Base-by-base conservation (phyloP, 2,329 filamentous ascomycete genomes). In the Huntiella savannae region DNA sequence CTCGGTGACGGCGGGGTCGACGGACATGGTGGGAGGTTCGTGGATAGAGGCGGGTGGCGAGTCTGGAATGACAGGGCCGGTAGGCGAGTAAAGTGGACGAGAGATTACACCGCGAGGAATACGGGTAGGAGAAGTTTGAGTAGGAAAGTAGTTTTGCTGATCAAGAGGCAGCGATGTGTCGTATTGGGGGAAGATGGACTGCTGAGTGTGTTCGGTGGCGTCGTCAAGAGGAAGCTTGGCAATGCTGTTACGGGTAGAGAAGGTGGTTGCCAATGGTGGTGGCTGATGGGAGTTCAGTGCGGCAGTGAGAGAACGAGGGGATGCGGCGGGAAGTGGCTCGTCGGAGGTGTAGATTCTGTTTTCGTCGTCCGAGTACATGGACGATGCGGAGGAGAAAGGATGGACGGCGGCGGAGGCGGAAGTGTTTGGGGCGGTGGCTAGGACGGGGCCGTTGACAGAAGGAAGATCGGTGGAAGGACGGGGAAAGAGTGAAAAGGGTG, bases 181-280 rank as follows among this genome's bases (percentile, higher is more conserved):
- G 56, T 85, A 86, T 28, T 71, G 69, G 5, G 82, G 82, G 54
- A 87, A 87, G 54, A 87, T 85, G 17, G 81, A 86, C 32, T 73
- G 70, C 54, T 82, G 68, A 0, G 69, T 63, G 55, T 53, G 4
- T 55, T 49, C 11, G 15, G 50, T 40, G 1, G 57, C 40, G 19
- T 64, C 62, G 19, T 55, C 56, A 3, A 69, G 54, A 12, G 70
- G 71, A 17, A 63, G 59, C 53, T 77, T 76, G 43, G 70, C 69
- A 52, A 75, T 75, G 15, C 72, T 77, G 56, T 61, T 70, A 46
- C 69, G 63, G 40, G 28, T 1, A 22, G 34, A 43, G 39, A 43
- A 47, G 32, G 17, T 32, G 33, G 39, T 39, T 33, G 44, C 28
- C 16, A 41, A 36, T 4, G 44, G 48, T 11, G 42, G 42, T 4